Percentiles rank a stretch among this genome's conserved stretches.
Conservation (phyloP, 768 basidiomycete species). For the Mycena floridula region DNA sequence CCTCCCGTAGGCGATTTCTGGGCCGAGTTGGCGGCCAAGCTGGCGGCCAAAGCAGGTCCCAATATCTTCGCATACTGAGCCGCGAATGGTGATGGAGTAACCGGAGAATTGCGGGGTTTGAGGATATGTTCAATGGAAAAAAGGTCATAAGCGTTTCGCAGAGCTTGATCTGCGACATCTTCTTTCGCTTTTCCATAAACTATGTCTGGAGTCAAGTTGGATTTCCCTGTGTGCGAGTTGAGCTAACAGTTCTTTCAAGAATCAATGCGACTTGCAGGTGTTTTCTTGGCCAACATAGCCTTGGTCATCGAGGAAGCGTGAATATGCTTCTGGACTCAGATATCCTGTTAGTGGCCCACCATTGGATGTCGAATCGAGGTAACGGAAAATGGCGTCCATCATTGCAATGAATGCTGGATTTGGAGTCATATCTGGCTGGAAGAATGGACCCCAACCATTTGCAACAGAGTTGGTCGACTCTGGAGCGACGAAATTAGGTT, state of each 20-base stretch:
- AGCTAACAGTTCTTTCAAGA: background rate
- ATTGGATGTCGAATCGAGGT: too few species aligned
- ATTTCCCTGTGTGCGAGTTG: background rate
- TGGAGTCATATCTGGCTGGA: conserved; percentile 4
- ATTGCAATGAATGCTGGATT: conserved; percentile 2
- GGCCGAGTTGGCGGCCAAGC: too few species aligned
- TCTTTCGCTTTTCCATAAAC: conserved; percentile 7
- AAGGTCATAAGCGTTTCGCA: conserved; percentile 9
- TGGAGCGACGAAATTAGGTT: background rate
- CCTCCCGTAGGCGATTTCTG: too few species aligned
- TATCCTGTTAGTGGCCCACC: too few species aligned
- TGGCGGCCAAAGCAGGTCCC: too few species aligned
- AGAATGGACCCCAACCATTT: conserved; percentile 7
- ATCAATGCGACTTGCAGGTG: conserved; percentile 4
- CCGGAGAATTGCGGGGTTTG: background rate
- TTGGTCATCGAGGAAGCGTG: conserved; percentile 9
- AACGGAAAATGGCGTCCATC: conserved; percentile 8
- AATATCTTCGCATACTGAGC: too few species aligned
- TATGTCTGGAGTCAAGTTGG: conserved; percentile 4
- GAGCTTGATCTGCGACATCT: conserved; percentile 8
- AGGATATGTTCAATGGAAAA: conserved; percentile 11
- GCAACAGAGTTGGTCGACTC: background rate
- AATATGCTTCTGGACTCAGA: conserved; percentile 10
- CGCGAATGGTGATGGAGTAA: background rate
- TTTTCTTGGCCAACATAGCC: conserved; percentile 8